phyloP scores from a whole-genome alignment of 495 filamentous ascomycete genomes.

The Penicillium turbatum region DNA sequence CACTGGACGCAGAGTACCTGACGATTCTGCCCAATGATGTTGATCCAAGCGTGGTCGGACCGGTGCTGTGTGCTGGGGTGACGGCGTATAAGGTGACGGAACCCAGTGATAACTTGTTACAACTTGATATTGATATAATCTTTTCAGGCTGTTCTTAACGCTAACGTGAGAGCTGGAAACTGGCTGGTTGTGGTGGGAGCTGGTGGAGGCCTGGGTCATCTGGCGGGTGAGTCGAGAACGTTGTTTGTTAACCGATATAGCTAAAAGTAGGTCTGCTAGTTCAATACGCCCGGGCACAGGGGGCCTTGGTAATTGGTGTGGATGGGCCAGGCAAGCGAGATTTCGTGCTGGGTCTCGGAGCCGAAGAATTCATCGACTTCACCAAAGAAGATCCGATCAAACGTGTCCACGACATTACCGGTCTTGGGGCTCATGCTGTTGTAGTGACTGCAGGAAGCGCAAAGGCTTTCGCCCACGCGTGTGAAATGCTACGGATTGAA shows the following conservation, averaged over 20 bases:
- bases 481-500: slow-evolving; percentile 49
- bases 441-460: slow-evolving; percentile 43
- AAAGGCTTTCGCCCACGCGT: slow-evolving; percentile 44
- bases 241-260: too few relatives aligned
- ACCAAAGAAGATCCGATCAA: slow-evolving; percentile 31
- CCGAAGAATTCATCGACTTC: slow-evolving; percentile 46
- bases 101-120: too few relatives aligned
- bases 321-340: slow-evolving; percentile 42
- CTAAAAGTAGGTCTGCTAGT: too few relatives aligned
- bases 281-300: slow-evolving; percentile 45
- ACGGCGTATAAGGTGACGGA: slow-evolving; percentile 38
- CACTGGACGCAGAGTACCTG: slow-evolving; percentile 44
- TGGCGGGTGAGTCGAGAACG: slow-evolving; percentile 36
- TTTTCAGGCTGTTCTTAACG: slow-evolving; percentile 42
- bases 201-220: slow-evolving; percentile 48
- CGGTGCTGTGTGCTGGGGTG: slow-evolving; percentile 44
- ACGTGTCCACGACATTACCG: slow-evolving; percentile 39
- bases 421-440: slow-evolving; percentile 40
- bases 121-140: too few relatives aligned
- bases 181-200: slow-evolving; percentile 48
- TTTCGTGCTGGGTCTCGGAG: slow-evolving; percentile 40
- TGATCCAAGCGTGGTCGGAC: slow-evolving; percentile 40
- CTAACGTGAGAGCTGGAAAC: slow-evolving; percentile 36
- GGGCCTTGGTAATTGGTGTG: slow-evolving; percentile 44
- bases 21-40: slow-evolving; percentile 44